phyloP scores from a whole-genome alignment of 768 basidiomycete genomes.

The Boletales sp. region DNA sequence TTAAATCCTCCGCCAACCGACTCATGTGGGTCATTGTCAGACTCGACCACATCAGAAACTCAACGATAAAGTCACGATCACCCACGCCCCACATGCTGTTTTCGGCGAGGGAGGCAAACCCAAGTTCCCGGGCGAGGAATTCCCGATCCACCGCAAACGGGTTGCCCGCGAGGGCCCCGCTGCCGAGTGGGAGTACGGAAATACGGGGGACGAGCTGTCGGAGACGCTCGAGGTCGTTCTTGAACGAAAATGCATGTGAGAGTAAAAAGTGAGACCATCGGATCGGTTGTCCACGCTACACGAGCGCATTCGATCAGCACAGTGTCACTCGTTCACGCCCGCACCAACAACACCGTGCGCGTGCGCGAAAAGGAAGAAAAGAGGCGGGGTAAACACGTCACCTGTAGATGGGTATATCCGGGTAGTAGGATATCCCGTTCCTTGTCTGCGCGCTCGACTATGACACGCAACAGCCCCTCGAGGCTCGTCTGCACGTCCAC shows the following conservation, averaged over 20 bases:
- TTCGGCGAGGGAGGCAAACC: constrained; percentile 84
- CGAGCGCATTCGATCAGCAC: not conserved
- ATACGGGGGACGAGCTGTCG: constrained; percentile 83
- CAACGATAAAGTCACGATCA: constrained; percentile 95
- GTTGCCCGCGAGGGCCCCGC: constrained; percentile 94
- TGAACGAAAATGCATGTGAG: constrained; percentile 92
- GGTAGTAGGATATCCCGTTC: constrained; percentile 90
- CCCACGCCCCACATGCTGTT: constrained; percentile 97
- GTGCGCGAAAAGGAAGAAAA: not conserved
- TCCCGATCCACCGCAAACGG: constrained; percentile 93
- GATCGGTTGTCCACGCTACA: constrained; percentile 93
- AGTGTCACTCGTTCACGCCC: no score
- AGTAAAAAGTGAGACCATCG: constrained; percentile 97
- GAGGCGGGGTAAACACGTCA: constrained; percentile 23
- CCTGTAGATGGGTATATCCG: constrained; percentile 98
- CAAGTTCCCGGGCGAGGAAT: constrained; percentile 86
- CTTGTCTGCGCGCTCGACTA: constrained; percentile 90
- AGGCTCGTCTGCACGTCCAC: constrained; percentile 62
- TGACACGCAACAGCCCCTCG: constrained; percentile 77
- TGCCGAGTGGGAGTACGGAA: constrained; percentile 90
- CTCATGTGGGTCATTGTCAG: constrained; percentile 92
- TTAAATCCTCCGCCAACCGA: constrained; percentile 92
- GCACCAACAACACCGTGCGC: no score
- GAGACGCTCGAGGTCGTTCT: constrained; percentile 83
- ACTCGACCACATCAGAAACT: constrained; percentile 96